Percentiles rank a stretch among this genome's conserved stretches.
phyloP scores from a whole-genome alignment of 208 protist species.

The Leishmania martiniquensis region DNA sequence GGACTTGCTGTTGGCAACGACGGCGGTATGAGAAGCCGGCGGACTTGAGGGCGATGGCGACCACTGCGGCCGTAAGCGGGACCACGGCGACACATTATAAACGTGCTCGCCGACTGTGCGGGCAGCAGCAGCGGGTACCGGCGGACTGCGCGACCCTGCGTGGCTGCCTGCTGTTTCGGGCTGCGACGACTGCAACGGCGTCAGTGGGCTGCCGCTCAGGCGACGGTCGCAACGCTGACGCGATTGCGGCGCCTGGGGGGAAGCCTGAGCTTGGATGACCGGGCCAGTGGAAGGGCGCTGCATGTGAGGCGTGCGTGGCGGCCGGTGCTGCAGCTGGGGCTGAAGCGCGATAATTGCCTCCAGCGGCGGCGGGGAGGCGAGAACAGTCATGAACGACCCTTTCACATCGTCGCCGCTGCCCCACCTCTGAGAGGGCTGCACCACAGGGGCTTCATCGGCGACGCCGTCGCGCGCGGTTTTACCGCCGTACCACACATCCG shows the following conservation, averaged over 20 bases:
- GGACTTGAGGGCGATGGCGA: conserved; percentile 20
- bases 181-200: background rate
- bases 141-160: background rate
- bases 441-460: background rate
- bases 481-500: conserved; percentile 1
- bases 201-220: background rate
- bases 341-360: background rate
- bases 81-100: conserved; percentile 28
- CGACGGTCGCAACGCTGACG: background rate
- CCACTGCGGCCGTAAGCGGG: conserved; percentile 4
- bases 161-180: background rate
- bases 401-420: background rate
- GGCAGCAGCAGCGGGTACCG: background rate
- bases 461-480: background rate
- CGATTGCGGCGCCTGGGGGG: background rate
- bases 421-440: background rate
- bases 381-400: background rate
- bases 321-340: background rate
- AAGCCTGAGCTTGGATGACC: background rate
- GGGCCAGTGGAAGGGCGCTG: background rate
- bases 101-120: conserved; percentile 19
- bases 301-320: background rate
- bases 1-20: conserved; percentile 4
- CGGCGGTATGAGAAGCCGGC: background rate
- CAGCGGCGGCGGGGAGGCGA: background rate